Conservation (phyloP, 2,329 filamentous ascomycete genomes). For the Amauroascus niger region DNA sequence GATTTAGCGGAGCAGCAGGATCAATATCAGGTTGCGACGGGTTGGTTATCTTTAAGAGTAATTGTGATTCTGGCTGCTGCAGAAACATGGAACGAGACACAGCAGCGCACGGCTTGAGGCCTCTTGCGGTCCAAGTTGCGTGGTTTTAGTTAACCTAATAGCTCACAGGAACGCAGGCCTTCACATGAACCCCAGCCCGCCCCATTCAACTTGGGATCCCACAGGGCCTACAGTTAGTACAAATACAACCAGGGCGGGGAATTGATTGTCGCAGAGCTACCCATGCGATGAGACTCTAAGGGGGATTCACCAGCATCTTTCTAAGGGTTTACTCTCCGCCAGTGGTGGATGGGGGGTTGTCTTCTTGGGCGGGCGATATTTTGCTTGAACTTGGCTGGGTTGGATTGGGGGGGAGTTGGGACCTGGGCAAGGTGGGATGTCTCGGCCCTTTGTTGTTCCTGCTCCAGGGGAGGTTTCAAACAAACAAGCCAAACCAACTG, state of each 20-base stretch:
- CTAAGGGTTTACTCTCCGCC: neutral
- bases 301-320: neutral
- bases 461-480: too few relatives aligned
- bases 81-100: slow-evolving; percentile 1
- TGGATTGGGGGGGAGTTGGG: too few relatives aligned
- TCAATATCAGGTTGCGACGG: slow-evolving; percentile 10
- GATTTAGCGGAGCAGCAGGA: neutral
- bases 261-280: neutral
- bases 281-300: neutral
- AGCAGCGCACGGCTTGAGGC: too few relatives aligned
- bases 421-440: neutral
- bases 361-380: too few relatives aligned
- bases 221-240: neutral
- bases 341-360: neutral
- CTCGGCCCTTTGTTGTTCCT: slow-evolving; percentile 6
- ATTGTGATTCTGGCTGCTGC: slow-evolving; percentile 6
- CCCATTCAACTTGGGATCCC: neutral
- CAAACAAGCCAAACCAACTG: too few relatives aligned
- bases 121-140: too few relatives aligned
- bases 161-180: slow-evolving; percentile 1
- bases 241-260: neutral
- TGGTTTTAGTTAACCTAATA: too few relatives aligned
- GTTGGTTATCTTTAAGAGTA: neutral
- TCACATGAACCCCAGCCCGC: slow-evolving; percentile 5
- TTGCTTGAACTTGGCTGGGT: too few relatives aligned